A percentile compares a stretch with the other conserved stretches of the same genome.
These are phyloP conservation scores for Psilocybe cubensis DNA, from an alignment of 768 basidiomycete genomes.

Conservation along the genomic window DNA sequence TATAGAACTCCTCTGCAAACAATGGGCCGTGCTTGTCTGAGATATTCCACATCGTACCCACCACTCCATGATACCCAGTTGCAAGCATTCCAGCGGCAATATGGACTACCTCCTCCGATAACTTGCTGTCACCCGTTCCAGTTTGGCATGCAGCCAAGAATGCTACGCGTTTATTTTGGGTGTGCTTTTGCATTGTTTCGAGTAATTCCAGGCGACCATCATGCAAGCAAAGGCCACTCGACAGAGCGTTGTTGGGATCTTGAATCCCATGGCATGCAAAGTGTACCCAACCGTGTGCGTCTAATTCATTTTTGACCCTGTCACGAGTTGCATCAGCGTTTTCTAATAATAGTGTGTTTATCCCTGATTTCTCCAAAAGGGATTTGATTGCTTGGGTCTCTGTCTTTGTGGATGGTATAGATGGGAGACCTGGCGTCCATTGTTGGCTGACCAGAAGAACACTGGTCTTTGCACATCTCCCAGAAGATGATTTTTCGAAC, in stretches of 20 bases:
- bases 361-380: neutral
- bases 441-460: slow-evolving; percentile 13
- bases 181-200: too few relatives aligned
- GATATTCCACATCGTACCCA: slow-evolving; percentile 50
- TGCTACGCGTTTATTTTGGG: too few relatives aligned
- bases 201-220: too few relatives aligned
- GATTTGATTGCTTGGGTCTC: slow-evolving; percentile 1
- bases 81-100: slow-evolving; percentile 43
- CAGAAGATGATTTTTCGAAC: neutral
- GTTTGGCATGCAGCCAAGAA: too few relatives aligned
- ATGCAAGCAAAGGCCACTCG: slow-evolving; percentile 28
- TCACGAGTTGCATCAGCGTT: slow-evolving; percentile 9
- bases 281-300: slow-evolving; percentile 26
- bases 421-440: slow-evolving; percentile 7
- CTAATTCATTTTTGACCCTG: slow-evolving; percentile 8
- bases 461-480: slow-evolving; percentile 1
- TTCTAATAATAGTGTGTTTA: slow-evolving; percentile 5
- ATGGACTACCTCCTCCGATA: slow-evolving; percentile 33
- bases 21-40: too few relatives aligned
- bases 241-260: slow-evolving; percentile 25
- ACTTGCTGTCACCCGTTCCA: slow-evolving; percentile 28
- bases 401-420: slow-evolving; percentile 4
- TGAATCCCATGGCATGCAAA: slow-evolving; percentile 41
- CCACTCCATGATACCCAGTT: slow-evolving; percentile 30
- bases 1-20: slow-evolving; percentile 37